Base-by-base conservation (phyloP, 1,284 basidiomycete genomes). In the Cryptococcus maquisensis region DNA sequence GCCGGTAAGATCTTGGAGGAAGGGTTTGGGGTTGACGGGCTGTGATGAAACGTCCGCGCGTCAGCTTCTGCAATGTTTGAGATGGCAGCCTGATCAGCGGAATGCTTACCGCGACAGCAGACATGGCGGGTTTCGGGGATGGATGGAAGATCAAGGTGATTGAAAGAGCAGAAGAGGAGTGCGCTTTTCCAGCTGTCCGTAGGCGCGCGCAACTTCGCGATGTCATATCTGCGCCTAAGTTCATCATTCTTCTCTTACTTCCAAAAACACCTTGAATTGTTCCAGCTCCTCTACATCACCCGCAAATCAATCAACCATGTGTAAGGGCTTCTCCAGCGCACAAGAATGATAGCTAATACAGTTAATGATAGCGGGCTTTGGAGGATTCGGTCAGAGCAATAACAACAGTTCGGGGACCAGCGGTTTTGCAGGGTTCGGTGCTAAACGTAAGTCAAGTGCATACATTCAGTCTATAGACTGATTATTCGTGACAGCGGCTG, bases 1-100 rank as follows among this genome's bases (percentile, higher is more conserved):
- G 67, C 96, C 96, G 24, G 95, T 98, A 67, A 98, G 85, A 76
- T 96, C 91, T 79, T 98, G 92, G 68, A 99, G 83, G 79, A 98
- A 98, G 8, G 96, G 96, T 79, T 98, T 98, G 18, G 96, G 95
- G 79, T 98, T 99, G 68, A 98, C 91, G 62, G 94, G 94, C 73
- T 75, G 51, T 18, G 43, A 44, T 44, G 9, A 16, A 20, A 13
- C 21, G n/a, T n/a, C 12, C n/a, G 16, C n/a, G n/a, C 8, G 39
- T 40, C n/a, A 40, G 39, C 39, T 8, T 40, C 21, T 40, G n/a
- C 28, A 8, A 32, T 32, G 10, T 10, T 10, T 9, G 39, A n/a
- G n/a, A n/a, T 7, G 16, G 39, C n/a, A 21, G 4, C 39, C 39
- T 40, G 39, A 12, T 5, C 24, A 24, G 20, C 18, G 3, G 6